These are phyloP conservation scores for Malassezia psittaci DNA, from an alignment of 1,284 basidiomycete species.

Conservation along the genomic window DNA sequence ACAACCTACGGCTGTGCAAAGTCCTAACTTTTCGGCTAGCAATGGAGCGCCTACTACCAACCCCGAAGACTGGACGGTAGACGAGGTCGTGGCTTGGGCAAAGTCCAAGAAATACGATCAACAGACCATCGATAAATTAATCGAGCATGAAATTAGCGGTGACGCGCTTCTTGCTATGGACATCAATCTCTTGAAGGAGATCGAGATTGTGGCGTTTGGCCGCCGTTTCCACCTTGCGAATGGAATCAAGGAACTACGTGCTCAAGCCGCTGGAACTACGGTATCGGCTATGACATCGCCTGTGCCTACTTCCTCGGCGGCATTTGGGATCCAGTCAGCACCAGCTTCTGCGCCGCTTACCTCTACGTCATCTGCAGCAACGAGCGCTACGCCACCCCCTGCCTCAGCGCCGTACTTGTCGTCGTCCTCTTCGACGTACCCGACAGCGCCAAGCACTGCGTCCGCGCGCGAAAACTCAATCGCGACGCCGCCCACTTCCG, in stretches of 20 bases:
- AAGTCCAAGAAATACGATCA: conserved; percentile 74
- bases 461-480: not conserved
- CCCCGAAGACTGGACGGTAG: conserved; percentile 71
- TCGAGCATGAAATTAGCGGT: conserved; percentile 82
- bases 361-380: not conserved
- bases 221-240: conserved; percentile 87
- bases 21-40: too few species aligned
- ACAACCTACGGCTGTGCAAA: too few species aligned
- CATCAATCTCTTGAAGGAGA: conserved; percentile 83
- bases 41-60: conserved; percentile 8
- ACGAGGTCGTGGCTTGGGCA: conserved; percentile 83
- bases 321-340: not conserved
- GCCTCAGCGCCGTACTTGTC: not conserved
- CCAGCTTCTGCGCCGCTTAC: not conserved
- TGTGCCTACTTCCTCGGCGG: not conserved
- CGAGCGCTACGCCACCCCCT: not conserved
- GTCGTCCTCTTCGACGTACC: not conserved
- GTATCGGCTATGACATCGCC: conserved; percentile 12
- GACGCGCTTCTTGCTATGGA: conserved; percentile 92
- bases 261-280: conserved; percentile 18
- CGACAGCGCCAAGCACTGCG: not conserved
- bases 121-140: conserved; percentile 68
- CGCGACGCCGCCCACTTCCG: conserved; percentile 1
- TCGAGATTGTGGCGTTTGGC: conserved; percentile 86
- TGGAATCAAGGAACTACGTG: conserved; percentile 75